Conservation (phyloP, 148 eudicot genomes). For the Silene conica region DNA sequence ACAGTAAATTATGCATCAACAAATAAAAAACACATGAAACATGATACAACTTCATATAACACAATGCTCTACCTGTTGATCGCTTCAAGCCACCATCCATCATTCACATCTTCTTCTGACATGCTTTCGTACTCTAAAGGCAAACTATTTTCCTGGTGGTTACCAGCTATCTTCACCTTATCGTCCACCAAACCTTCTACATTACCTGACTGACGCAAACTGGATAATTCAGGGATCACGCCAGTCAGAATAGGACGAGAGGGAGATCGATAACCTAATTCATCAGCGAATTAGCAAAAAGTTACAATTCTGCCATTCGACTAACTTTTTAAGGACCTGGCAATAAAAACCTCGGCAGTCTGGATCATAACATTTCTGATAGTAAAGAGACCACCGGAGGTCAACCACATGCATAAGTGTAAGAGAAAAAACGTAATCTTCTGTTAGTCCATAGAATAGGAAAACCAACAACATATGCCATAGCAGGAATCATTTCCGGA, state of each 20-base stretch:
- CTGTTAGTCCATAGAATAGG: conserved; percentile 10
- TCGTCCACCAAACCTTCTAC: conserved; percentile 9
- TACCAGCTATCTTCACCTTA: conserved; percentile 15
- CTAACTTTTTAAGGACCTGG: neutral
- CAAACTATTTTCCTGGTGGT: conserved; percentile 20
- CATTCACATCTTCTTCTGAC: conserved; percentile 45
- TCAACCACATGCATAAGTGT: conserved; percentile 89
- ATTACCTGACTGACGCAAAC: conserved; percentile 21
- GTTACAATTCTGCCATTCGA: neutral
- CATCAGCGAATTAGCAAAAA: conserved; percentile 10
- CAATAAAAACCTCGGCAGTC: conserved; percentile 78
- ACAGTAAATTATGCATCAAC: too few relatives aligned
- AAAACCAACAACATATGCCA: neutral
- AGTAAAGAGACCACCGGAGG: conserved; percentile 67
- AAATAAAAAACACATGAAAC: too few relatives aligned
- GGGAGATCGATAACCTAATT: conserved; percentile 86
- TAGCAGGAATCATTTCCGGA: neutral
- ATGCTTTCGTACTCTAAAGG: conserved; percentile 27
- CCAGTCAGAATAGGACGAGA: conserved; percentile 58
- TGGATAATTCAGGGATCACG: conserved; percentile 48
- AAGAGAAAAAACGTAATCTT: conserved; percentile 10
- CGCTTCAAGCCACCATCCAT: conserved; percentile 89
- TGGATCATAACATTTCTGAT: conserved; percentile 98
- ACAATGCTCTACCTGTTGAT: too few relatives aligned
- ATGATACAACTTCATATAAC: too few relatives aligned